Evolutionary conservation across 495 filamentous ascomycete genomes (phyloP).

Genomic region (Penicillium flavigenum): DNA sequence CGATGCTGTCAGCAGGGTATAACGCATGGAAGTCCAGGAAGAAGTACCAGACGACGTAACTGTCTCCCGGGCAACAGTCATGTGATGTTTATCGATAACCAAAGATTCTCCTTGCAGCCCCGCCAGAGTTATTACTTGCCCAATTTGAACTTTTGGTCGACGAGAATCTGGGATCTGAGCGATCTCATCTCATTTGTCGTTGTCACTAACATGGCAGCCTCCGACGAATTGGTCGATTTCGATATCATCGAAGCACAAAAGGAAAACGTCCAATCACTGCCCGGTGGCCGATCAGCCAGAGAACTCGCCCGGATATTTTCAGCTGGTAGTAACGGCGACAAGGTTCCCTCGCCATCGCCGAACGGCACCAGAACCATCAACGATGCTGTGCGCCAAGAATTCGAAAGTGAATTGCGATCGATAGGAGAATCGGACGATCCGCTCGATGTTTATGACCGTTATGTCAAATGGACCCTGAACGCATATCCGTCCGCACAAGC

Average conservation of each 20-base stretch:
- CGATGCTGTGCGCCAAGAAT: slow-evolving; percentile 76
- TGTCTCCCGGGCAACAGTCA: slow-evolving; percentile 38
- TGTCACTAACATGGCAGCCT: slow-evolving; percentile 45
- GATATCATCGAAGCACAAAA: slow-evolving; percentile 95
- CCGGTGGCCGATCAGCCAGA: slow-evolving; percentile 85
- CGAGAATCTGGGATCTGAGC: slow-evolving; percentile 6
- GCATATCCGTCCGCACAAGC: slow-evolving; percentile 93
- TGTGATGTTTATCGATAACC: slow-evolving; percentile 50
- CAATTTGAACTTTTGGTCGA: slow-evolving; percentile 6
- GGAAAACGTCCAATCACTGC: slow-evolving; percentile 93
- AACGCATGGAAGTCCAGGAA: neutral
- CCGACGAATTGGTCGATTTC: slow-evolving; percentile 76
- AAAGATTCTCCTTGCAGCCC: slow-evolving; percentile 16
- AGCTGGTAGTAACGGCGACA: slow-evolving; percentile 48
- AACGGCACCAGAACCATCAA: slow-evolving; percentile 73
- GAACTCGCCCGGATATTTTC: slow-evolving; percentile 85
- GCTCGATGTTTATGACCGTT: slow-evolving; percentile 92
- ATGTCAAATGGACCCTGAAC: slow-evolving; percentile 93
- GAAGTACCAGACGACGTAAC: slow-evolving; percentile 25
- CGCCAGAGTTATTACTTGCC: slow-evolving; percentile 4
- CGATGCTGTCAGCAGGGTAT: neutral
- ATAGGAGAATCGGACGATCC: slow-evolving; percentile 91
- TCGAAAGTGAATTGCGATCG: slow-evolving; percentile 74
- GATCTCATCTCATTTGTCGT: slow-evolving; percentile 18
- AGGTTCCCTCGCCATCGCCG: slow-evolving; percentile 55